phyloP scores from a whole-genome alignment of 192 early-diverging fungal genomes.

The Phycomyces nitens region DNA sequence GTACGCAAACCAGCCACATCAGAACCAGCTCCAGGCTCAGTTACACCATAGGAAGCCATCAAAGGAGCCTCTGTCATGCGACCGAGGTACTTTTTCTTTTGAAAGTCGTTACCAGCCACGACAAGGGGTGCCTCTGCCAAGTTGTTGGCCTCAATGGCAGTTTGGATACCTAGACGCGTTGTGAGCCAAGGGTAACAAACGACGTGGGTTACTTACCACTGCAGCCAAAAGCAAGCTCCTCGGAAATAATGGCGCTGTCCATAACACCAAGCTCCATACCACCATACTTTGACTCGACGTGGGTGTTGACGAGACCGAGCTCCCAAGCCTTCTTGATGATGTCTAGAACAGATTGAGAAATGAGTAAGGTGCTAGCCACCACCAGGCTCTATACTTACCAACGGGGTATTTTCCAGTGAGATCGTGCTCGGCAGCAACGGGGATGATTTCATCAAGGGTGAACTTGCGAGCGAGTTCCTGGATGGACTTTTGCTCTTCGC shows the following conservation, averaged over 20 bases:
- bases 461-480: slow-evolving; percentile 91
- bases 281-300: slow-evolving; percentile 82
- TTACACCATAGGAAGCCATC: slow-evolving; percentile 93
- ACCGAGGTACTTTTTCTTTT: slow-evolving; percentile 96
- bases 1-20: slow-evolving; percentile 74
- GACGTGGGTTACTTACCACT: slow-evolving; percentile 32
- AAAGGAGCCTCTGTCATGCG: slow-evolving; percentile 94
- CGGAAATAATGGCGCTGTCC: slow-evolving; percentile 81
- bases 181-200: too few species aligned
- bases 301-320: slow-evolving; percentile 86
- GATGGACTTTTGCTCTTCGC: slow-evolving; percentile 78
- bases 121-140: slow-evolving; percentile 89
- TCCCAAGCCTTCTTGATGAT: slow-evolving; percentile 91
- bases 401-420: slow-evolving; percentile 88
- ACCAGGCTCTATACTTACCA: slow-evolving; percentile 33
- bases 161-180: slow-evolving; percentile 71
- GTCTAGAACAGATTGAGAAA: slow-evolving; percentile 34
- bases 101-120: slow-evolving; percentile 80
- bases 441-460: slow-evolving; percentile 83
- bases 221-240: slow-evolving; percentile 93
- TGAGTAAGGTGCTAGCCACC: too few species aligned
- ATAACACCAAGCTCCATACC: slow-evolving; percentile 87
- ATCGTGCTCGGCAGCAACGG: slow-evolving; percentile 90
- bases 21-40: slow-evolving; percentile 72
- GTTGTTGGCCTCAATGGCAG: slow-evolving; percentile 95